phyloP scores from a whole-genome alignment of 495 filamentous ascomycete genomes.

The Aspergillus ellipticus region DNA sequence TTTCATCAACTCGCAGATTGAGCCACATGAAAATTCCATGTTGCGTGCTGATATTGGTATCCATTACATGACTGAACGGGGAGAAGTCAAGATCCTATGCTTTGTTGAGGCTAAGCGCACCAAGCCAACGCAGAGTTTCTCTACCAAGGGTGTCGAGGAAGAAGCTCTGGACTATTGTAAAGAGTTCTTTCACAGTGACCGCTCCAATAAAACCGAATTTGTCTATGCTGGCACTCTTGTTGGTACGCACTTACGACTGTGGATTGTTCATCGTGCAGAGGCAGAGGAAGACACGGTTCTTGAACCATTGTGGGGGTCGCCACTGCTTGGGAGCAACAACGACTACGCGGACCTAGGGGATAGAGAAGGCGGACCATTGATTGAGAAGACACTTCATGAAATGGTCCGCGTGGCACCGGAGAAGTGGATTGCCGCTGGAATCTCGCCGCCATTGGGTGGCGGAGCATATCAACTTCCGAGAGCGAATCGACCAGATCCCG shows the following conservation, averaged over 20 bases:
- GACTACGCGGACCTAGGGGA: not conserved
- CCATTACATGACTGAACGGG: too few species aligned
- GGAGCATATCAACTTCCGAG: too few species aligned
- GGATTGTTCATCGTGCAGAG: not conserved
- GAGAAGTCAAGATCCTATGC: not conserved
- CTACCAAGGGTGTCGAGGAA: not conserved
- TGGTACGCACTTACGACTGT: not conserved
- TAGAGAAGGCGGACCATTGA: not conserved
- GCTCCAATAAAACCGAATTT: not conserved
- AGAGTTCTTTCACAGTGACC: not conserved
- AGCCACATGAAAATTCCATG: too few species aligned
- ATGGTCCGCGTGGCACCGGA: too few species aligned
- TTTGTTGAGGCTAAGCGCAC: not conserved
- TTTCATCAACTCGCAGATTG: too few species aligned
- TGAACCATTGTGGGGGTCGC: not conserved
- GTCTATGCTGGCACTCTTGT: constrained; percentile 2
- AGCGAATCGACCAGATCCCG: too few species aligned
- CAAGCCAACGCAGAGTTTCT: not conserved
- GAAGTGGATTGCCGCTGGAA: too few species aligned
- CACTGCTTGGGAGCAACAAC: not conserved
- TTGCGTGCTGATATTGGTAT: too few species aligned
- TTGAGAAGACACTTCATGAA: not conserved
- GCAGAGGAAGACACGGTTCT: not conserved
- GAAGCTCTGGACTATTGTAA: constrained; percentile 1
- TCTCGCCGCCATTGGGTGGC: too few species aligned